These are phyloP conservation scores for Hordeum pubiflorum DNA, from an alignment of 202 grass and related monocot species.

Conservation along the genomic window DNA sequence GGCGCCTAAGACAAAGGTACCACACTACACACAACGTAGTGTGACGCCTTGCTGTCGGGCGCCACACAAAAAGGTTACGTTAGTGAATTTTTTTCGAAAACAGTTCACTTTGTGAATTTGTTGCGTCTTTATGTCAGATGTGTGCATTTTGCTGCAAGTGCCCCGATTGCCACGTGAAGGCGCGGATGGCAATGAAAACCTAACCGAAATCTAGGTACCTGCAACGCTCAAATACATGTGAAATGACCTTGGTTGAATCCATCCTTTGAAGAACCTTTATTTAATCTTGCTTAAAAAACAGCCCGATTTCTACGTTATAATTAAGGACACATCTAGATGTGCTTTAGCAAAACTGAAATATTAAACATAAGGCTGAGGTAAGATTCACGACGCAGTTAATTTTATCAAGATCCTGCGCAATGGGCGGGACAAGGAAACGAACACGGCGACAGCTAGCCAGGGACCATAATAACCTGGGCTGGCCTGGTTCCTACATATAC, in stretches of 20 bases:
- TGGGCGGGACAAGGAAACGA: background rate
- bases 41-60: too few species aligned
- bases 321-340: too few species aligned
- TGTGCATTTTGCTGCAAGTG: too few species aligned
- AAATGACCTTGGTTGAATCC: background rate
- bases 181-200: background rate
- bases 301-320: background rate
- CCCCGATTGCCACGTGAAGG: background rate
- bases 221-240: background rate
- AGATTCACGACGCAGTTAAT: background rate
- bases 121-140: too few species aligned
- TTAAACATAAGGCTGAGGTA: background rate
- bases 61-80: too few species aligned
- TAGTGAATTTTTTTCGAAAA: too few species aligned
- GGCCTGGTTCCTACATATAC: constrained; percentile 1
- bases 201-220: background rate
- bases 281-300: background rate
- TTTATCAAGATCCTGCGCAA: constrained; percentile 8
- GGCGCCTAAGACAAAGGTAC: too few species aligned
- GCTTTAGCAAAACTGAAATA: too few species aligned
- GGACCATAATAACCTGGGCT: constrained; percentile 6
- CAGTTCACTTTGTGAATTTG: too few species aligned
- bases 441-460: background rate
- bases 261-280: background rate
- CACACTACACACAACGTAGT: too few species aligned